These are phyloP conservation scores for Erodium chrysanthum DNA, from an alignment of 441 rosid genomes.

Conservation along the genomic window DNA sequence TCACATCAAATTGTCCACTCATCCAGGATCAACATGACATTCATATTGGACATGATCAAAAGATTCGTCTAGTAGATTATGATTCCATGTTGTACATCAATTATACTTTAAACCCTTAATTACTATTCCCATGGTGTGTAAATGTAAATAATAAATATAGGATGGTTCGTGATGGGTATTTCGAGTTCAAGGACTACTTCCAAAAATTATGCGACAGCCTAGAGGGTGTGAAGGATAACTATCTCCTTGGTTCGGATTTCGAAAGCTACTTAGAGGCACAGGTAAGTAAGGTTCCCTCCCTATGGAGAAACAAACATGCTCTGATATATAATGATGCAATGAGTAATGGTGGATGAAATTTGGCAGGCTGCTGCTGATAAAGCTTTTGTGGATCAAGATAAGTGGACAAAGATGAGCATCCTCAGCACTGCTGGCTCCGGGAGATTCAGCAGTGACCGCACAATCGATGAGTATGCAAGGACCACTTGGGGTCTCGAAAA, in stretches of 20 bases:
- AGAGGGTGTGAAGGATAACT: constrained; percentile 30
- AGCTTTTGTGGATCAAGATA: constrained; percentile 36
- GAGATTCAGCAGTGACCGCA: constrained; percentile 43
- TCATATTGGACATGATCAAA: too few relatives aligned
- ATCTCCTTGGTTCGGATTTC: constrained; percentile 40
- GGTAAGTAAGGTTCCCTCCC: constrained; percentile 18
- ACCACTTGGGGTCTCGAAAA: constrained; percentile 37
- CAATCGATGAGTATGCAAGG: constrained; percentile 41
- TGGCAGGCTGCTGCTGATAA: constrained; percentile 41
- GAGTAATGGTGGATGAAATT: neutral
- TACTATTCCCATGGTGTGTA: neutral
- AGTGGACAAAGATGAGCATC: constrained; percentile 44
- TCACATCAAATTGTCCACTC: too few relatives aligned
- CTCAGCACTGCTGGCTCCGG: constrained; percentile 41
- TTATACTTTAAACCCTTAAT: too few relatives aligned
- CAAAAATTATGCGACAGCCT: constrained; percentile 36
- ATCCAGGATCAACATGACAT: too few relatives aligned
- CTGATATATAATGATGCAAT: neutral
- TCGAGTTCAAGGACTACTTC: constrained; percentile 36
- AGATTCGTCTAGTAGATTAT: too few relatives aligned
- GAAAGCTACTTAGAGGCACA: constrained; percentile 44
- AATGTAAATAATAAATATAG: too few relatives aligned
- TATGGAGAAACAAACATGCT: neutral
- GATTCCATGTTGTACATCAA: too few relatives aligned
- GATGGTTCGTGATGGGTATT: constrained; percentile 43